phyloP scores from a whole-genome alignment of 169 alveolate genomes.

The Toxoplasma gondii region DNA sequence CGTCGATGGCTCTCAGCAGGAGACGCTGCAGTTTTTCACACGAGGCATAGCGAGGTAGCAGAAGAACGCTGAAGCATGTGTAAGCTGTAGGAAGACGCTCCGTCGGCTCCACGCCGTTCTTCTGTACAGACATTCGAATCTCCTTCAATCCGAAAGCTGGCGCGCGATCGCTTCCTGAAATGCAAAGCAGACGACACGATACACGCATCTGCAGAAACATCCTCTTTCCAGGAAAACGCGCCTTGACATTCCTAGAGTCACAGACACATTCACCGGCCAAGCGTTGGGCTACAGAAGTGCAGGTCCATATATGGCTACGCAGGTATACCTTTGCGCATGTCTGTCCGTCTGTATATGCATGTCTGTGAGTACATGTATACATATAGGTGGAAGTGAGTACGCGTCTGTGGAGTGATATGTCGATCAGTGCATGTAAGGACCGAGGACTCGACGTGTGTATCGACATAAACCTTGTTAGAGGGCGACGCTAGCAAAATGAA shows the following conservation, averaged over 20 bases:
- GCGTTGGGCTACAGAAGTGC: not conserved
- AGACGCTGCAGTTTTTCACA: conserved; percentile 79
- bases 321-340: not conserved
- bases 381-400: no score
- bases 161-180: conserved; percentile 84
- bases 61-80: conserved; percentile 90
- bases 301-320: not conserved
- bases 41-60: conserved; percentile 83
- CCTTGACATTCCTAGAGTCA: not conserved
- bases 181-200: not conserved
- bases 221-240: not conserved
- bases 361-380: not conserved
- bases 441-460: no score
- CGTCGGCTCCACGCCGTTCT: conserved; percentile 78
- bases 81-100: conserved; percentile 90
- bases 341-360: not conserved
- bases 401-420: no score
- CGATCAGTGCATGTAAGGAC: no score
- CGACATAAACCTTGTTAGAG: no score
- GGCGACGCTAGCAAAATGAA: no score
- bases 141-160: conserved; percentile 81
- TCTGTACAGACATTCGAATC: conserved; percentile 77
- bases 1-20: conserved; percentile 80
- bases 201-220: not conserved
- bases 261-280: no score